Evolutionary conservation across 495 filamentous ascomycete species (phyloP).

Genomic region (Penicillium longicatenatum): DNA sequence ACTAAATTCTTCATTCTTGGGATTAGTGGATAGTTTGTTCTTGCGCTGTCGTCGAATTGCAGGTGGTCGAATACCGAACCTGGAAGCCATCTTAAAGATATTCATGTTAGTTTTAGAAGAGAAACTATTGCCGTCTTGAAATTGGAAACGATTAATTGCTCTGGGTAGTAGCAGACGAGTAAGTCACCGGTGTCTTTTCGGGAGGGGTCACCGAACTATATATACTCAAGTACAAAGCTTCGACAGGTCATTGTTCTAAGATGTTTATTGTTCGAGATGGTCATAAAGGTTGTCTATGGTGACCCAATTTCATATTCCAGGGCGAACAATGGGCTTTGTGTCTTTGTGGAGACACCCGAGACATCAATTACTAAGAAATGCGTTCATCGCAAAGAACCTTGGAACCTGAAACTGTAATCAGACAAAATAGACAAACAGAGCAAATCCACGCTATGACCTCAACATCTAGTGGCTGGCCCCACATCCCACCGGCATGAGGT

Average conservation of each 20-base stretch:
- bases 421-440: conserved; percentile 15
- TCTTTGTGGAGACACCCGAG: background rate
- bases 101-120: background rate
- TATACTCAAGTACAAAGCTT: background rate
- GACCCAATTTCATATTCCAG: too few relatives aligned
- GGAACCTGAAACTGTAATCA: background rate
- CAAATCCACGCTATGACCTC: conserved; percentile 17
- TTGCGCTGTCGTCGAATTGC: background rate
- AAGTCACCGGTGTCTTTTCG: background rate
- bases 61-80: background rate
- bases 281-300: background rate
- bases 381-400: background rate
- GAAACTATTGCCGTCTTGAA: background rate
- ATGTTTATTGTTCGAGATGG: background rate
- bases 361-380: background rate
- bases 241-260: background rate
- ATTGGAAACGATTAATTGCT: background rate
- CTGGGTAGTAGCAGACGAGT: background rate
- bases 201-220: background rate
- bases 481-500: background rate
- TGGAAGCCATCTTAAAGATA: background rate
- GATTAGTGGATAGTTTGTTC: background rate
- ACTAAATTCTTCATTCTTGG: background rate
- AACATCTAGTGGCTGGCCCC: background rate
- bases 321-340: background rate